phyloP scores from a whole-genome alignment of 495 filamentous ascomycete species.

The Penicillium nucicola region DNA sequence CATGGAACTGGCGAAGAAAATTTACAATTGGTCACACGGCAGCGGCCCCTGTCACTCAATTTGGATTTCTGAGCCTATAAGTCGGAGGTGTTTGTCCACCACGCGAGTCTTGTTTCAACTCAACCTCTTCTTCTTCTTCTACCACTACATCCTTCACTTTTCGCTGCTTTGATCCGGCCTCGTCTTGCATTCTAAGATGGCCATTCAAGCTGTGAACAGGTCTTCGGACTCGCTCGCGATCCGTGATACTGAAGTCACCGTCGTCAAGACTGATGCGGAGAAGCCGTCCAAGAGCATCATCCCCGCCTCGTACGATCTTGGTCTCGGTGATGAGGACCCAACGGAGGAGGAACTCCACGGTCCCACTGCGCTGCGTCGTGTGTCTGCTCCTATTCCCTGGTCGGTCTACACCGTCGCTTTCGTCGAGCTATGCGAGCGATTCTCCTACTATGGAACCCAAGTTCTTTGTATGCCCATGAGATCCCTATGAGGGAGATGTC shows the following conservation, averaged over 20 bases:
- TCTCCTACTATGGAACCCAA: conserved; percentile 27
- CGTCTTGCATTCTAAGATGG: conserved; percentile 3
- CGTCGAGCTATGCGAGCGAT: conserved; percentile 26
- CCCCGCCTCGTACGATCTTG: conserved; percentile 5
- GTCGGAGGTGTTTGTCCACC: no score
- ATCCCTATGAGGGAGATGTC: neutral
- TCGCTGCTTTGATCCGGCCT: neutral
- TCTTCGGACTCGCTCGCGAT: conserved; percentile 12
- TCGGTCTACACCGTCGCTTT: conserved; percentile 23
- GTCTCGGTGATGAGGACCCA: conserved; percentile 19
- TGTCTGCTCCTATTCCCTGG: conserved; percentile 24
- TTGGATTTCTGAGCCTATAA: no score
- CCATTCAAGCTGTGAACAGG: neutral
- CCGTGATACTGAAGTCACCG: neutral
- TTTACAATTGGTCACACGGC: no score
- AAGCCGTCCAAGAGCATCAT: conserved; percentile 16
- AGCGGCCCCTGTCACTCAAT: no score
- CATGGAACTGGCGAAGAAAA: no score
- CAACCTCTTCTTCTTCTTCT: neutral
- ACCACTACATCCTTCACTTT: no score
- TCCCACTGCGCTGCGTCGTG: conserved; percentile 15
- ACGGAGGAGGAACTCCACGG: conserved; percentile 13
- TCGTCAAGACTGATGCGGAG: neutral
- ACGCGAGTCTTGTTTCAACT: neutral
- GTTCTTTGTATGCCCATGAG: conserved; percentile 11